Evolutionary conservation across 2,329 filamentous ascomycete species (phyloP), one percentile per base, ranked within the genome.

Genomic region (Fusarium chuoi): DNA sequence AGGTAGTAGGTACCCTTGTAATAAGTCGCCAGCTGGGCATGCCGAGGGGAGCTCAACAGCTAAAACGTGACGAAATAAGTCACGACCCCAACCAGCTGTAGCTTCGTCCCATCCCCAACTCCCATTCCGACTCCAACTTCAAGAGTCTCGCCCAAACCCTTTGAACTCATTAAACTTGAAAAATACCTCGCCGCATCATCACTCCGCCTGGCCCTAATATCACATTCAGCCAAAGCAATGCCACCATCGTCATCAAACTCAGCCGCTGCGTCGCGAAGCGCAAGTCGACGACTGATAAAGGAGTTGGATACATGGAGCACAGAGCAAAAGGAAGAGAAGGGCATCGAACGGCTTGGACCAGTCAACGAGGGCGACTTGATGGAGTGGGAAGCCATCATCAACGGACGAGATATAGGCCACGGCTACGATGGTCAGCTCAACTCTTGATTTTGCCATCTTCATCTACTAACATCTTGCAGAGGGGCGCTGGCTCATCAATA

Each of bases 401-500:
- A 89, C 75, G 89, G 89, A n/a, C 81, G 83, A 64, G 89, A 85
- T 24, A 79, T 90, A 28, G 88, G 88, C 4, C 80, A 78, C 36
- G 89, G 89, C 15, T 91, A 91, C 68, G 88, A 90, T 69, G 85
- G 89, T 90, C 24, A 46, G 51, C 55, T 46, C 10, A 49, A 38
- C 44, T 20, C 35, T 44, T 52, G 20, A 49, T 20, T 26, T 10
- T 41, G 39, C 35, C 61, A 7, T 20, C 13, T 20, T 41, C 17
- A 42, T 28, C 54, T 24, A 17, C 56, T 66, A 60, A 66, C 41
- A 39, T 24, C 15, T 41, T 15, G 68, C 78, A 90, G 88, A 83
- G 65, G 96, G 96, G 71, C 90, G 92, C 78, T 99, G 95, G 95
- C 90, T 93, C 69, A 90, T 99, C 78, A 82, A 85, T 79, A 95